Percentiles rank a stretch among this genome's conserved stretches.
Conservation (phyloP, 2,329 filamentous ascomycete species). For the Stagonosporopsis cucurbitacearum region DNA sequence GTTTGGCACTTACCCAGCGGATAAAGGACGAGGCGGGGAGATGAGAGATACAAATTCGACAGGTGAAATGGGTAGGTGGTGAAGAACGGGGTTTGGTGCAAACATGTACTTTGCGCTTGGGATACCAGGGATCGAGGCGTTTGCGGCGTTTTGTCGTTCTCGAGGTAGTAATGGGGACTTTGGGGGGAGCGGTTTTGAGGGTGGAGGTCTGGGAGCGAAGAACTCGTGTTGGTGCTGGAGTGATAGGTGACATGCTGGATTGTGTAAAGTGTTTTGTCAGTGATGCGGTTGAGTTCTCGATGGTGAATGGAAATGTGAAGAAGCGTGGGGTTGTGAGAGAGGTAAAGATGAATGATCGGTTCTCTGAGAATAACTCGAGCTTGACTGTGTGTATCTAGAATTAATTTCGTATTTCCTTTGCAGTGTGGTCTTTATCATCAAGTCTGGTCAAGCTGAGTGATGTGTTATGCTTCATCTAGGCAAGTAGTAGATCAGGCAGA, state of each 20-base stretch:
- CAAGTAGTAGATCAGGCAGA: conserved; percentile 14
- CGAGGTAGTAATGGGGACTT: background rate
- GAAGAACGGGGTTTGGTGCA: conserved; percentile 18
- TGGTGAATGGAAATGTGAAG: background rate
- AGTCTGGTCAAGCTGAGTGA: background rate
- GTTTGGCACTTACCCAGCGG: conserved; percentile 22
- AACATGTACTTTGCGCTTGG: conserved; percentile 28
- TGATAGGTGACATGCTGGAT: background rate
- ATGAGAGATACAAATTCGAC: conserved; percentile 33
- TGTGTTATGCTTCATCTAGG: background rate
- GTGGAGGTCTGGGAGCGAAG: conserved; percentile 24
- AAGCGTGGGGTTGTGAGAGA: too few species aligned
- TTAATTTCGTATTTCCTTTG: too few species aligned
- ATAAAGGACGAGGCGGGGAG: conserved; percentile 26
- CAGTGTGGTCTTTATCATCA: too few species aligned
- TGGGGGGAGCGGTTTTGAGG: background rate
- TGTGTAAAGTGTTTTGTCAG: background rate
- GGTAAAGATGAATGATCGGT: background rate
- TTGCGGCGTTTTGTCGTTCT: conserved; percentile 4
- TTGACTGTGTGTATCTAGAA: background rate
- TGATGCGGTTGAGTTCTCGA: background rate
- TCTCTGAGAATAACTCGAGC: background rate
- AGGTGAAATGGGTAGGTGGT: conserved; percentile 31
- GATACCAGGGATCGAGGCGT: conserved; percentile 30
- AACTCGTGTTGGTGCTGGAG: conserved; percentile 9